Evolutionary conservation across 768 basidiomycete species (phyloP).

Genomic region (Glaciozyma antarctica): DNA sequence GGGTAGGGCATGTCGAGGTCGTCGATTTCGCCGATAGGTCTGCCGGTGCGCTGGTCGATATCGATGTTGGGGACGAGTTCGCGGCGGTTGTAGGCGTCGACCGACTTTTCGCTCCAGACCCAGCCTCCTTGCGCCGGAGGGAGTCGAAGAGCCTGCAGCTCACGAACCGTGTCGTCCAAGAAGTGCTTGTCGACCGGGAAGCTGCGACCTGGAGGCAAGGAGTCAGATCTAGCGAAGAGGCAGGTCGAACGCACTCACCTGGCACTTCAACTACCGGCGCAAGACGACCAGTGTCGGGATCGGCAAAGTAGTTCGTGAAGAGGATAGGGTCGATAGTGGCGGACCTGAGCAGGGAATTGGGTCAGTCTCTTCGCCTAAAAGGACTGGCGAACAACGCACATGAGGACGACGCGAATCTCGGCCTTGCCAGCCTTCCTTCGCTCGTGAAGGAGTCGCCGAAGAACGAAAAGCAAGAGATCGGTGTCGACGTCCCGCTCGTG

Average conservation of each 20-base stretch:
- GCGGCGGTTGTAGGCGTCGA: slow-evolving; percentile 59
- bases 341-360: slow-evolving; percentile 31
- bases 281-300: slow-evolving; percentile 48
- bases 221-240: slow-evolving; percentile 62
- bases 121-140: slow-evolving; percentile 43
- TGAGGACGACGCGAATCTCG: slow-evolving; percentile 69
- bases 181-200: slow-evolving; percentile 76
- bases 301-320: slow-evolving; percentile 78
- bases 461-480: slow-evolving; percentile 75
- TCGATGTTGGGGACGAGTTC: slow-evolving; percentile 49
- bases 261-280: slow-evolving; percentile 70
- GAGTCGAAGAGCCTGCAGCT: slow-evolving; percentile 41
- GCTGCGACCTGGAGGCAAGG: slow-evolving; percentile 60
- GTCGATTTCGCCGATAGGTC: slow-evolving; percentile 39
- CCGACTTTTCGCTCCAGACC: slow-evolving; percentile 62
- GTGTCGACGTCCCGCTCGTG: slow-evolving; percentile 93
- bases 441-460: slow-evolving; percentile 70
- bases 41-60: slow-evolving; percentile 37
- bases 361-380: not conserved
- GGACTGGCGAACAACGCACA: slow-evolving; percentile 60
- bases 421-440: slow-evolving; percentile 60
- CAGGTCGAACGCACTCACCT: slow-evolving; percentile 45
- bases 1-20: slow-evolving; percentile 71
- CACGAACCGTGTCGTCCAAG: slow-evolving; percentile 63
- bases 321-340: slow-evolving; percentile 86